A percentile compares a stretch with the other conserved stretches of the same genome.
Evolutionary conservation across 768 basidiomycete genomes (phyloP).

Genomic region (Rhodotorula taiwanensis): DNA sequence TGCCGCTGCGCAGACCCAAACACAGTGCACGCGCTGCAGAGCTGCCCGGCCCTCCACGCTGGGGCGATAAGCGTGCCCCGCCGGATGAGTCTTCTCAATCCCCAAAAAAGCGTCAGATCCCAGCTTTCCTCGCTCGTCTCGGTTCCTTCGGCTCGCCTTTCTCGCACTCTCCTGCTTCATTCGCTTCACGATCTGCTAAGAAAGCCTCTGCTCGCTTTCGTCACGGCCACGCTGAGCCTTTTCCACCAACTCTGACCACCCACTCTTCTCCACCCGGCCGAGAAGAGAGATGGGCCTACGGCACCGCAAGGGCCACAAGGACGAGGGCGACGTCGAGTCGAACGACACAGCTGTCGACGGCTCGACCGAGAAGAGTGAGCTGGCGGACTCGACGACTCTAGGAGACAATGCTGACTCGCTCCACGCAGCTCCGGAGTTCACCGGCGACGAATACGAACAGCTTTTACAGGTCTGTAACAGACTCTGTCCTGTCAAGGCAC

Average conservation of each 20-base stretch:
- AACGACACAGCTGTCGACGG: neutral
- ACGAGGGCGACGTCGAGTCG: neutral
- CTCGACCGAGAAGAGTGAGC: neutral
- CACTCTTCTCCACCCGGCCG: neutral
- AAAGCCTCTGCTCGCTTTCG: neutral
- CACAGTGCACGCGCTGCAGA: too few species aligned
- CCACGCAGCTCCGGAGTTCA: slow-evolving; percentile 5
- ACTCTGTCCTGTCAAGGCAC: too few species aligned
- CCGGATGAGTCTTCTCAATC: too few species aligned
- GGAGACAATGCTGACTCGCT: too few species aligned
- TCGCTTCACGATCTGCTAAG: neutral
- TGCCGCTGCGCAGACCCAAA: too few species aligned
- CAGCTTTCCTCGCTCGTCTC: neutral
- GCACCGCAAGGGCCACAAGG: neutral
- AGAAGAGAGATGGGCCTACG: neutral
- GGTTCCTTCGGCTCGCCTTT: neutral
- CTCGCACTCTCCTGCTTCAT: neutral
- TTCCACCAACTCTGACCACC: neutral
- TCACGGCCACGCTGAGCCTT: too few species aligned
- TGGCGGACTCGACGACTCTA: neutral
- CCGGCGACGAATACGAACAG: slow-evolving; percentile 47
- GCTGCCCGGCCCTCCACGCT: too few species aligned
- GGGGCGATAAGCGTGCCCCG: too few species aligned
- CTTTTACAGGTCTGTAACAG: too few species aligned
- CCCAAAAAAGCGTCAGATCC: neutral